Evolutionary conservation across 2,329 filamentous ascomycete genomes (phyloP), one percentile per base, ranked within the genome.

Genomic region (Cyphellophora attinorum): DNA sequence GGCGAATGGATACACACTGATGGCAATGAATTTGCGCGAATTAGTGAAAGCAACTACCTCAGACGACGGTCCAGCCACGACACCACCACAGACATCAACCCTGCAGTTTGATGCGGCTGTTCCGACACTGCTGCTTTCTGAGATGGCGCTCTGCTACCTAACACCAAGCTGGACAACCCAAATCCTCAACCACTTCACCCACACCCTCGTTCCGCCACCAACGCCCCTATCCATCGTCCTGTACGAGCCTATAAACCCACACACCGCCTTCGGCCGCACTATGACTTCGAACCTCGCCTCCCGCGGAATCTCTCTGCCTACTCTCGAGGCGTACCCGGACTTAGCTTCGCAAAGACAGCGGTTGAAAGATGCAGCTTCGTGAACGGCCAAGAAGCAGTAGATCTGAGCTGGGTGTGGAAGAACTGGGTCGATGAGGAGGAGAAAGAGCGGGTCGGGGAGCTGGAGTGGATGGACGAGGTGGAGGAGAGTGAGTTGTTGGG

Each of bases 131-230:
- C 60, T 98, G 15, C 69, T 98, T 5, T 96, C 89, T 0, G 91
- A 98, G 59, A 96, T 91, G 67, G 98, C 91, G 55, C 71, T 98
- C 19, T 85, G 91, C 55, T 98, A 98, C 52, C 72, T 98, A 1
- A 69, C 79, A 6, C 70, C 78, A 0, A 51, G 68, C 0, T 70
- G 78, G 33, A 80, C 86, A 0, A 65, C 69, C 23, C 59, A 62
- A 2, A 76, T 89, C 4, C 58, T 93, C 14, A 56, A 64, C 11
- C 79, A 75, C 56, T 85, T 89, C 49, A 66, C 70, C 3, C 70
- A 75, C 23, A 46, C 67, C 6, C 62, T 66, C 23, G 50, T 19
- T 46, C 49, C 40, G 6, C 6, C 59, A 12, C 61, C 55, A 36
- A 77, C 44, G 48, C 71, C 57, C 0, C 51, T 77, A 1, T 75